Evolutionary conservation across 768 basidiomycete genomes (phyloP).

Genomic region (Auricularia cornea): DNA sequence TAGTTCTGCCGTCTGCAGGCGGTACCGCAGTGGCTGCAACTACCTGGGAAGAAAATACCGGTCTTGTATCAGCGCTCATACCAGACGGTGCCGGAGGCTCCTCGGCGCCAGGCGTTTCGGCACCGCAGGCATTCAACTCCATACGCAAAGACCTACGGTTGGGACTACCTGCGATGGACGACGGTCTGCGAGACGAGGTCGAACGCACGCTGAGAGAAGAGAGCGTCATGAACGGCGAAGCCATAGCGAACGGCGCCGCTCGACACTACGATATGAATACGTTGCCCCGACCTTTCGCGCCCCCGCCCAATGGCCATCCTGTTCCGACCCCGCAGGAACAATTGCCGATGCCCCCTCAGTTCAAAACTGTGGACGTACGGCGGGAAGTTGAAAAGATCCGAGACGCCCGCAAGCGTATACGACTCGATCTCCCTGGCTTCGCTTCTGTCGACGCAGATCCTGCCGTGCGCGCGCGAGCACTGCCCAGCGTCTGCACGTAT

Average conservation of each 20-base stretch:
- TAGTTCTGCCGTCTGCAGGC: neutral
- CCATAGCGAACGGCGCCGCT: slow-evolving; percentile 45
- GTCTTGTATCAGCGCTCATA: slow-evolving; percentile 69
- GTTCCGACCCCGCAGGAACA: slow-evolving; percentile 66
- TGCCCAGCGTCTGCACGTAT: slow-evolving; percentile 93
- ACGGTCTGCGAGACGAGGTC: slow-evolving; percentile 74
- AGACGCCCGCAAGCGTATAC: slow-evolving; percentile 87
- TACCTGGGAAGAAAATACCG: slow-evolving; percentile 81
- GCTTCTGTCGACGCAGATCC: slow-evolving; percentile 38
- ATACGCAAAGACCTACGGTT: slow-evolving; percentile 76
- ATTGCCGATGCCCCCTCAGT: slow-evolving; percentile 71
- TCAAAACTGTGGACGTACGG: slow-evolving; percentile 80
- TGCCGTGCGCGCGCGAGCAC: slow-evolving; percentile 48
- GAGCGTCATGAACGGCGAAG: slow-evolving; percentile 64
- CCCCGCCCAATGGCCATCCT: slow-evolving; percentile 34
- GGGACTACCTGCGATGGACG: slow-evolving; percentile 69
- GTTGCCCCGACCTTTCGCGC: slow-evolving; percentile 12
- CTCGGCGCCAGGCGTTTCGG: slow-evolving; percentile 35
- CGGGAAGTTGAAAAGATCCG: slow-evolving; percentile 84
- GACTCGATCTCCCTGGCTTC: slow-evolving; percentile 68
- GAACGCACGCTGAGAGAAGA: slow-evolving; percentile 75
- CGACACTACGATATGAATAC: slow-evolving; percentile 49
- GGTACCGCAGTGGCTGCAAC: slow-evolving; percentile 42
- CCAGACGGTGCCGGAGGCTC: slow-evolving; percentile 49
- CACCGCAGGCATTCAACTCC: slow-evolving; percentile 66